Conservation (phyloP, 2,329 filamentous ascomycete species). For the Paraconiothyrium brasiliense region DNA sequence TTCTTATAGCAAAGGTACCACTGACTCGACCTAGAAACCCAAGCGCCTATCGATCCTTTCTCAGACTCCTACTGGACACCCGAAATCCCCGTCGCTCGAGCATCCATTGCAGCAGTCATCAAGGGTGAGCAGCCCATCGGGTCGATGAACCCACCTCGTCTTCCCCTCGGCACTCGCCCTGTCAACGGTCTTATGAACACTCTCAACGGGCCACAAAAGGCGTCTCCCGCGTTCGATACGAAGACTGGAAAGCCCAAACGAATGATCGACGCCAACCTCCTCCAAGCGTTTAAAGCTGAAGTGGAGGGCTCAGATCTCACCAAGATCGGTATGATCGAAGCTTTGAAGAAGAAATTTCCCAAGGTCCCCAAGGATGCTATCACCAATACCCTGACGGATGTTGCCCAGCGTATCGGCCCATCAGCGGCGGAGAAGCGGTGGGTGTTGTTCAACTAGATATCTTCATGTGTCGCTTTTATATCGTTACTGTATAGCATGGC, state of each 20-base stretch:
- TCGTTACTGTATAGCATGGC: constrained; percentile 11
- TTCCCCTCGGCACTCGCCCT: constrained; percentile 53
- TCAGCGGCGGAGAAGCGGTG: constrained; percentile 73
- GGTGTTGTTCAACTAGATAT: constrained; percentile 49
- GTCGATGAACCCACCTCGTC: constrained; percentile 52
- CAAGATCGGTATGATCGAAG: constrained; percentile 78
- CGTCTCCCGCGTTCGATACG: constrained; percentile 28
- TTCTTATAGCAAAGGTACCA: background rate
- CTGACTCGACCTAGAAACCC: constrained; percentile 49
- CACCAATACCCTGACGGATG: constrained; percentile 72
- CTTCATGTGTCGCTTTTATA: background rate
- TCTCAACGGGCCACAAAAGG: constrained; percentile 31
- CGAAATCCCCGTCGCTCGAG: constrained; percentile 30
- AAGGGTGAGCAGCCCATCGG: constrained; percentile 31
- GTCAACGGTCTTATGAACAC: constrained; percentile 47
- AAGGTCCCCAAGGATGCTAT: constrained; percentile 75
- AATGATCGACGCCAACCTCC: constrained; percentile 66
- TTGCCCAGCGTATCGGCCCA: constrained; percentile 71
- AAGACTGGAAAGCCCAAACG: constrained; percentile 53
- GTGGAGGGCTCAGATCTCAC: constrained; percentile 76
- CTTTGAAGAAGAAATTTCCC: constrained; percentile 78
- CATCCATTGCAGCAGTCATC: constrained; percentile 19
- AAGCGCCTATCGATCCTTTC: constrained; percentile 80
- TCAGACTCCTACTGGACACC: constrained; percentile 79
- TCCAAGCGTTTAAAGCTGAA: constrained; percentile 73